These are phyloP conservation scores for Ailanthus altissimus DNA, from an alignment of 345 rosid species.

Conservation along the genomic window DNA sequence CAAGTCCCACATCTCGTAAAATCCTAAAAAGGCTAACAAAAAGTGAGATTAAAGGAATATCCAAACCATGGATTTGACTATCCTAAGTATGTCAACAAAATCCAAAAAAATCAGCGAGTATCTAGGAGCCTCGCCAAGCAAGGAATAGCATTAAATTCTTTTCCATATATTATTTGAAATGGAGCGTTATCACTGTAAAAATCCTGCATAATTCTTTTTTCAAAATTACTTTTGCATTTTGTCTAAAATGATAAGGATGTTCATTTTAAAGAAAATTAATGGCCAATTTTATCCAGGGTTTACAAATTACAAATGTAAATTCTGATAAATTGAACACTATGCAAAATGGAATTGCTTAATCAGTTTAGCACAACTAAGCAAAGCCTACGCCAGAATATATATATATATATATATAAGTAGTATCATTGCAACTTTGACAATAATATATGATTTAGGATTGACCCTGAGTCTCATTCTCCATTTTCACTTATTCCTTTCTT, in stretches of 20 bases:
- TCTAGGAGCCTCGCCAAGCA: neutral
- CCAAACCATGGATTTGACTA: too few species aligned
- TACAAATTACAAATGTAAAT: neutral
- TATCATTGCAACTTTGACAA: neutral
- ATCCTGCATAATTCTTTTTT: neutral
- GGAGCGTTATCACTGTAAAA: neutral
- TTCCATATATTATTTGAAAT: neutral
- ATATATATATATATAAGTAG: neutral
- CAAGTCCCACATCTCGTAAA: too few species aligned
- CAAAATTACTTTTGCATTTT: neutral
- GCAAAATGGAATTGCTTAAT: neutral
- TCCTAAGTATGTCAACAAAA: too few species aligned
- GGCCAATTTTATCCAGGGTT: neutral
- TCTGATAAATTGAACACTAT: neutral
- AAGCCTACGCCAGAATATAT: too few species aligned
- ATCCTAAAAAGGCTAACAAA: too few species aligned
- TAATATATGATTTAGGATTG: neutral
- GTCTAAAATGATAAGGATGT: neutral
- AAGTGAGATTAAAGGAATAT: too few species aligned
- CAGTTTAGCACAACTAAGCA: neutral
- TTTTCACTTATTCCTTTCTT: neutral
- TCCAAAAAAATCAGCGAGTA: neutral
- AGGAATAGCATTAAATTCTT: neutral
- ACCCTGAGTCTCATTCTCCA: neutral
- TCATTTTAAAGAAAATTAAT: neutral